Percentiles rank a stretch among this genome's conserved stretches.
Conservation (phyloP, 2,329 filamentous ascomycete species). For the Talaromyces sp. region DNA sequence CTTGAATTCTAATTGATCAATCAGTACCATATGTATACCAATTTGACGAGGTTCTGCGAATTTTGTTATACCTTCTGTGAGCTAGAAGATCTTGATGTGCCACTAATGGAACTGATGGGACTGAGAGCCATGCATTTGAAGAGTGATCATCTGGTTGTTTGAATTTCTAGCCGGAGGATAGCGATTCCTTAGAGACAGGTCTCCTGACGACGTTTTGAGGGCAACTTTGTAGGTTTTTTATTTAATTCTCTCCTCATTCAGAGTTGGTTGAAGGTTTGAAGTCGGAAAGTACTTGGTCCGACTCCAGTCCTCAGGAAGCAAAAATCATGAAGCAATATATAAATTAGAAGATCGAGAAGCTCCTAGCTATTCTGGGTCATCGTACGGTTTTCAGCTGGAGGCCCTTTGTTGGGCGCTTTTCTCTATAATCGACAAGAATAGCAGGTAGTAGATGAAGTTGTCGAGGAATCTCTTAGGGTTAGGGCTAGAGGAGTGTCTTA, state of each 20-base stretch:
- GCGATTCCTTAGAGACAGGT: not conserved
- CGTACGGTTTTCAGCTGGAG: not conserved
- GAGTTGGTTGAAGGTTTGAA: too few relatives aligned
- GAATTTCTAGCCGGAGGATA: slow-evolving; percentile 5
- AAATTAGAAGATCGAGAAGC: too few relatives aligned
- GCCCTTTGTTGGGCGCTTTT: not conserved
- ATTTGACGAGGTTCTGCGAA: too few relatives aligned
- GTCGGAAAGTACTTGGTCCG: not conserved
- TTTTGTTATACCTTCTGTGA: slow-evolving; percentile 30
- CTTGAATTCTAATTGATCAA: slow-evolving; percentile 70
- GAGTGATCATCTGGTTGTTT: slow-evolving; percentile 9
- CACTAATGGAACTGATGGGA: slow-evolving; percentile 35
- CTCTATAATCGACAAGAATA: not conserved
- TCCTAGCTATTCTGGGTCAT: too few relatives aligned
- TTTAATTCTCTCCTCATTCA: not conserved
- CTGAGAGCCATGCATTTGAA: slow-evolving; percentile 33
- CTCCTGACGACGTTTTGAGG: not conserved
- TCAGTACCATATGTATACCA: slow-evolving; percentile 13
- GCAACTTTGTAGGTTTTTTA: not conserved
- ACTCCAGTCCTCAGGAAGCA: not conserved
- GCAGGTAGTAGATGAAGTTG: not conserved
- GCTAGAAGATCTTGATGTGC: slow-evolving; percentile 40
- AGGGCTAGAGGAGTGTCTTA: not conserved
- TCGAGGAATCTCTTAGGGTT: too few relatives aligned
- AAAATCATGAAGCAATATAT: too few relatives aligned